A percentile compares a stretch with the other conserved stretches of the same genome.
These are phyloP conservation scores for Lipomyces orientalis DNA, from an alignment of 805 yeast genomes.

Conservation along the genomic window DNA sequence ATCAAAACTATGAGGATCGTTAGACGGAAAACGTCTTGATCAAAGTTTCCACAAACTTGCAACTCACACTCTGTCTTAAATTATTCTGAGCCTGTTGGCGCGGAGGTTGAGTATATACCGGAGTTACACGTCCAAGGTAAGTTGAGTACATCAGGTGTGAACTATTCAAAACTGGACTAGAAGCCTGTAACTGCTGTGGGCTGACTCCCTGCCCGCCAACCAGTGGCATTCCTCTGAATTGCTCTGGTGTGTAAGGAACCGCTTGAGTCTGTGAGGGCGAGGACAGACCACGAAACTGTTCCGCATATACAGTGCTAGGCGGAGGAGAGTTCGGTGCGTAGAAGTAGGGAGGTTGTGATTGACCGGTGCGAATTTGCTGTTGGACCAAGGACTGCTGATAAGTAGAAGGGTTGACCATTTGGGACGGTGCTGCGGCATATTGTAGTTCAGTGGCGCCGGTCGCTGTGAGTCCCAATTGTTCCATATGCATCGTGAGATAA, in stretches of 20 bases:
- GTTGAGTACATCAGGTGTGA: constrained; percentile 20
- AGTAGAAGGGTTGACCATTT: constrained; percentile 7
- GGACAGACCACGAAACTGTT: constrained; percentile 11
- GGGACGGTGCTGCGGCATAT: constrained; percentile 2
- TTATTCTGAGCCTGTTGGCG: constrained; percentile 17
- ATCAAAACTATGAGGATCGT: background rate
- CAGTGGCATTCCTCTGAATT: constrained; percentile 8
- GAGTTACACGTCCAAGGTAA: constrained; percentile 12
- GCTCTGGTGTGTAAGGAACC: constrained; percentile 1
- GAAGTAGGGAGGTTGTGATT: constrained; percentile 9
- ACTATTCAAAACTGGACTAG: constrained; percentile 19
- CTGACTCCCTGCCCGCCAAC: constrained; percentile 5
- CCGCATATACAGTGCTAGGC: constrained; percentile 12
- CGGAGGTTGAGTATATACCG: constrained; percentile 16
- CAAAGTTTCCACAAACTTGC: background rate
- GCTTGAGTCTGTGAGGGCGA: constrained; percentile 7
- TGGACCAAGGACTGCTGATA: constrained; percentile 23
- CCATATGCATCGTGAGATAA: constrained; percentile 20
- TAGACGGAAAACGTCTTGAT: background rate
- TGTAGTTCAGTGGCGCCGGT: background rate
- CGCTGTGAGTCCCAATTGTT: constrained; percentile 11
- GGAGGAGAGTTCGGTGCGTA: constrained; percentile 14
- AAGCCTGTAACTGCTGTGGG: constrained; percentile 8
- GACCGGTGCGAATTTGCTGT: constrained; percentile 10
- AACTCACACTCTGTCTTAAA: constrained; percentile 8